phyloP scores from a whole-genome alignment of 1,139 yeast genomes.

The Petasospora fabianii region DNA sequence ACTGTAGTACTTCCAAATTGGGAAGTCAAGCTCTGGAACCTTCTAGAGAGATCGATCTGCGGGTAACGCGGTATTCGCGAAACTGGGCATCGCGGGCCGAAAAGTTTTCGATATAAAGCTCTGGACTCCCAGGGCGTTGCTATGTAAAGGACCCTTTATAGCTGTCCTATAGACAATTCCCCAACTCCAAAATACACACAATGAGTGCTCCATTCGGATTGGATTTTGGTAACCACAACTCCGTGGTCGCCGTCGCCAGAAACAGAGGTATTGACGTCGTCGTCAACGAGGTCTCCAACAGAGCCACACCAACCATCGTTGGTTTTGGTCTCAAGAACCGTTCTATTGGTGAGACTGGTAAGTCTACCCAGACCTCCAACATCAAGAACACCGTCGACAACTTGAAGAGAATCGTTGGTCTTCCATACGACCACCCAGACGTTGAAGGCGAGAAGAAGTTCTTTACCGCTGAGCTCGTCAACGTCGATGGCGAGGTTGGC shows the following conservation, averaged over 20 bases:
- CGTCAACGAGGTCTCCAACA: conserved; percentile 97
- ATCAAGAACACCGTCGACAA: conserved; percentile 94
- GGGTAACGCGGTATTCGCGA: neutral
- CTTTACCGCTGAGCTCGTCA: conserved; percentile 66
- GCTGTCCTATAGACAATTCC: neutral
- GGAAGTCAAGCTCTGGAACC: conserved; percentile 10
- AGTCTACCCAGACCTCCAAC: conserved; percentile 94
- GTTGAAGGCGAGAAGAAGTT: conserved; percentile 69
- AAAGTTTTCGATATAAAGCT: conserved; percentile 4
- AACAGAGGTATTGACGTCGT: conserved; percentile 98
- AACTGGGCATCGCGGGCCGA: neutral
- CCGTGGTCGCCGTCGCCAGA: conserved; percentile 96
- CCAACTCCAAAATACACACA: conserved; percentile 3
- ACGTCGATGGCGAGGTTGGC: conserved; percentile 74
- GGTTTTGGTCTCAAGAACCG: conserved; percentile 91
- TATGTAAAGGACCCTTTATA: neutral
- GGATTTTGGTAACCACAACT: conserved; percentile 93
- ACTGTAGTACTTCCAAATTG: conserved; percentile 4
- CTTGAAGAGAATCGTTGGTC: conserved; percentile 86
- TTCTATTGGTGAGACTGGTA: conserved; percentile 91
- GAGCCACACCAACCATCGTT: conserved; percentile 91
- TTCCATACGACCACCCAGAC: conserved; percentile 73
- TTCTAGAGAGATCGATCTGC: conserved; percentile 9
- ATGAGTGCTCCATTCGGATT: conserved; percentile 95
- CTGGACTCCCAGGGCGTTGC: neutral